Base-by-base conservation (phyloP, 208 protist genomes). In the Crithidia expoeki region DNA sequence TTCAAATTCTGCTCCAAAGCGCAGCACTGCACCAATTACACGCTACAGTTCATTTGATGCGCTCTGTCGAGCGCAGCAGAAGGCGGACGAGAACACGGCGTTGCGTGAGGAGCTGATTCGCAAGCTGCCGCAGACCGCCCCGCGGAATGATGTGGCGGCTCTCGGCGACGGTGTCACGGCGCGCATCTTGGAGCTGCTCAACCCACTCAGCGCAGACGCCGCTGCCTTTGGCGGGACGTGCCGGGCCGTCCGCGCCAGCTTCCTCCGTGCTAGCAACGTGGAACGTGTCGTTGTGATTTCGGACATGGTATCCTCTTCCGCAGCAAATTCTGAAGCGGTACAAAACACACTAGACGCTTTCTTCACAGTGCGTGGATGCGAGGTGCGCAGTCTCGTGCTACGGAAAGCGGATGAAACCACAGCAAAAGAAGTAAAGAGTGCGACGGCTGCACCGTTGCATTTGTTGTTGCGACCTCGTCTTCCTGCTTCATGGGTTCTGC, bases 241-340 rank as follows among this genome's bases (percentile, higher is more conserved):
- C 77, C 78, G 83, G 9, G 63, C 72, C 16, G 72, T 91, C 36
- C 86, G 83, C 28, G 42, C 38, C n/a, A 55, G 87, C 23, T 61
- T 51, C 3, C 52, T 89, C 3, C 74, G 40, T 38, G n/a, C 16
- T 0, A 56, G 49, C 40, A 46, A 46, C 38, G 52, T 83, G 21
- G 38, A 77, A 28, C 36, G 53, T 16, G 80, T 84, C 2, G 69
- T 81, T 38, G 34, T 96, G 61, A 79, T 87, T 36, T 82, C 90
- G 16, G 44, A 25, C 2, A 78, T 88, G 72, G 59, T 85, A 14
- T 14, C 53, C 16, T 50, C 79, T 17, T 32, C 44, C 1, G 59
- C 42, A 28, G 74, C 93, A 12, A 40, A 68, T 6, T 46, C 61
- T 4, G 56, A 76, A 10, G 14, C 12, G 28, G 63, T 77, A n/a